These are phyloP conservation scores for Trypanosoma melophagium DNA, from an alignment of 208 protist genomes.

Conservation along the genomic window DNA sequence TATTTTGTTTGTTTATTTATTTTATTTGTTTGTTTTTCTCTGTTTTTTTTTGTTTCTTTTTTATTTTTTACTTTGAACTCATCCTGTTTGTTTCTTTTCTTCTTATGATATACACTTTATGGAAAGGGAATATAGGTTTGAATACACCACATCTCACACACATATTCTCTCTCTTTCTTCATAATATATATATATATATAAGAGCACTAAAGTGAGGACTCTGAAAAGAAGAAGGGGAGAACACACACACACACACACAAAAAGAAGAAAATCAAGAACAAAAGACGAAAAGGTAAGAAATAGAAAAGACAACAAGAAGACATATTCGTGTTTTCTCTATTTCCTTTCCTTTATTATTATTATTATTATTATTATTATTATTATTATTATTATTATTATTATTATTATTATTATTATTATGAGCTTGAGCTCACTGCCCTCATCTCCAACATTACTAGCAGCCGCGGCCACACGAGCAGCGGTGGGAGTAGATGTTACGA, in stretches of 20 bases:
- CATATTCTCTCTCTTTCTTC: too few species aligned
- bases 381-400: not conserved
- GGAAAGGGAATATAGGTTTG: too few species aligned
- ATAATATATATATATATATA: slow-evolving; percentile 11
- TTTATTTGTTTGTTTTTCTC: too few species aligned
- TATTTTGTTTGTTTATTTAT: not conserved
- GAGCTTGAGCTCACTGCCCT: too few species aligned
- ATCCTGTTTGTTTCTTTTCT: too few species aligned
- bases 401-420: not conserved
- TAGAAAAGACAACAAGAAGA: not conserved
- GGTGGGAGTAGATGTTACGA: not conserved
- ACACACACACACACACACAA: too few species aligned
- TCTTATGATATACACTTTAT: too few species aligned
- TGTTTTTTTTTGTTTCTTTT: not conserved
- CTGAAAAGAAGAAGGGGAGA: not conserved
- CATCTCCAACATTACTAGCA: too few species aligned
- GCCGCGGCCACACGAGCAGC: not conserved
- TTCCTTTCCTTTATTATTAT: slow-evolving; percentile 6
- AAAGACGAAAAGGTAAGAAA: not conserved
- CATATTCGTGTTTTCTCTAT: not conserved
- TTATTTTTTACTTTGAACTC: too few species aligned
- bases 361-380: slow-evolving; percentile 4
- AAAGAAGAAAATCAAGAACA: not conserved
- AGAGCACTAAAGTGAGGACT: not conserved
- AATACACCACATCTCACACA: too few species aligned